phyloP scores from a whole-genome alignment of 2,329 filamentous ascomycete genomes.

The Hirsutella minnesotensis region DNA sequence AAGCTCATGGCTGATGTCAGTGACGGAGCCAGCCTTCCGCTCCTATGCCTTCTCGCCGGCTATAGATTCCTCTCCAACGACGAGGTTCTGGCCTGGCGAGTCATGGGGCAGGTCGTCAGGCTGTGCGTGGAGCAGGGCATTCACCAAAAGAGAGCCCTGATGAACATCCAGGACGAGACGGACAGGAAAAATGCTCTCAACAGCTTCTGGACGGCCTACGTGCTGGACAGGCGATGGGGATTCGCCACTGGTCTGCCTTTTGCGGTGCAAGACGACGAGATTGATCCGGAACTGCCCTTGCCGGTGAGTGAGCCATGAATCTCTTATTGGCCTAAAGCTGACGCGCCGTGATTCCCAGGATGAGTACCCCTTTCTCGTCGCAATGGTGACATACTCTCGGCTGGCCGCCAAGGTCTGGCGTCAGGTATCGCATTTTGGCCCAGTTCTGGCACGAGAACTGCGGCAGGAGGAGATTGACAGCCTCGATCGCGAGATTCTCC shows the following conservation, averaged over 20 bases:
- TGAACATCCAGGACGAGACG: constrained; percentile 54
- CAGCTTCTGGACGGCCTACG: constrained; percentile 79
- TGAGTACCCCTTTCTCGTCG: constrained; percentile 58
- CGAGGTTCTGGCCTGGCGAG: constrained; percentile 74
- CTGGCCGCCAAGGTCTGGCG: constrained; percentile 82
- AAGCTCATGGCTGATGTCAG: constrained; percentile 44
- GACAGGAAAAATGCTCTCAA: constrained; percentile 57
- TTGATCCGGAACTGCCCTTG: constrained; percentile 67
- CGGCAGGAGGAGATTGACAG: constrained; percentile 65
- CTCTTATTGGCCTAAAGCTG: not conserved
- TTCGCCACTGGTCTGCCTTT: constrained; percentile 85
- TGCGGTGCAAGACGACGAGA: constrained; percentile 73
- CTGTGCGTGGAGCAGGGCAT: constrained; percentile 73
- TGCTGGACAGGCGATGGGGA: constrained; percentile 77
- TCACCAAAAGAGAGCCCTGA: constrained; percentile 65
- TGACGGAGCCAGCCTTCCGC: constrained; percentile 34
- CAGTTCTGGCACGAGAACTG: constrained; percentile 47
- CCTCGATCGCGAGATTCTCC: constrained; percentile 71
- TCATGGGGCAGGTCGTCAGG: constrained; percentile 72
- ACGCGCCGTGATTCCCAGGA: constrained; percentile 23
- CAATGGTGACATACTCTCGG: constrained; percentile 76
- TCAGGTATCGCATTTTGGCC: constrained; percentile 59
- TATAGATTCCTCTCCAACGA: constrained; percentile 82
- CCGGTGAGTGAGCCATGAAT: constrained; percentile 45
- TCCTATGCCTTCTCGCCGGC: constrained; percentile 40